Conservation (phyloP, 768 basidiomycete genomes). For the Termitomyces sp. region DNA sequence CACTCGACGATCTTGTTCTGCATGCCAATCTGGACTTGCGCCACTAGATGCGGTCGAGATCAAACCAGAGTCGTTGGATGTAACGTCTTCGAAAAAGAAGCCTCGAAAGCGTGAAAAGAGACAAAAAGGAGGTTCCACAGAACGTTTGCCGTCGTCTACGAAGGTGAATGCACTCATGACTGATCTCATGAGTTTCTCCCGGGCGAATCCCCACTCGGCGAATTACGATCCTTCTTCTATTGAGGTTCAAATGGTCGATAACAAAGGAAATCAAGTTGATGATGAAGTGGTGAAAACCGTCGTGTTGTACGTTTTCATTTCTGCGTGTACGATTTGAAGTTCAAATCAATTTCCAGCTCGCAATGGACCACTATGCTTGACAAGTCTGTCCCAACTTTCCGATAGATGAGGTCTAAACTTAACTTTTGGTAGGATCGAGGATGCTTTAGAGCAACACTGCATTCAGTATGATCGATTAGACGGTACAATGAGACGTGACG, state of each 20-base stretch:
- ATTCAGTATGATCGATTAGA: conserved; percentile 92
- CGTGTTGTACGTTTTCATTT: conserved; percentile 70
- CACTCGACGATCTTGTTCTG: conserved; percentile 60
- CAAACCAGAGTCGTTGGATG: conserved; percentile 50
- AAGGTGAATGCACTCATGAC: conserved; percentile 81
- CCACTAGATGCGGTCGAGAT: conserved; percentile 82
- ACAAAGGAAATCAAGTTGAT: conserved; percentile 63
- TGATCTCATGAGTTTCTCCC: conserved; percentile 80
- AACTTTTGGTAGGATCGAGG: conserved; percentile 61
- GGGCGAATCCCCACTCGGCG: conserved; percentile 75
- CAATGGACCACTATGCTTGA: conserved; percentile 96
- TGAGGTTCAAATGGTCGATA: conserved; percentile 76
- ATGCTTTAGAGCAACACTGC: conserved; percentile 73
- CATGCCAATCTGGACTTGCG: conserved; percentile 66
- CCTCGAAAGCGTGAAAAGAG: conserved; percentile 60
- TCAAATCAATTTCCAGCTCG: conserved; percentile 45
- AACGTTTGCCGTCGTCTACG: conserved; percentile 73
- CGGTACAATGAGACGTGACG: conserved; percentile 97
- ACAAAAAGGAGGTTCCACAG: conserved; percentile 43
- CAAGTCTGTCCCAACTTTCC: conserved; percentile 45
- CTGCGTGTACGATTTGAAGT: conserved; percentile 9
- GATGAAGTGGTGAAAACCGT: conserved; percentile 82
- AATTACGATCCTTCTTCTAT: conserved; percentile 79
- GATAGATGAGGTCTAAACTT: conserved; percentile 1
- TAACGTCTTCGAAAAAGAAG: conserved; percentile 51